Percentiles rank a stretch among this genome's conserved stretches.
These are phyloP conservation scores for Rhynchospora tenuis DNA, from an alignment of 176 grass and related monocot genomes.

Conservation along the genomic window DNA sequence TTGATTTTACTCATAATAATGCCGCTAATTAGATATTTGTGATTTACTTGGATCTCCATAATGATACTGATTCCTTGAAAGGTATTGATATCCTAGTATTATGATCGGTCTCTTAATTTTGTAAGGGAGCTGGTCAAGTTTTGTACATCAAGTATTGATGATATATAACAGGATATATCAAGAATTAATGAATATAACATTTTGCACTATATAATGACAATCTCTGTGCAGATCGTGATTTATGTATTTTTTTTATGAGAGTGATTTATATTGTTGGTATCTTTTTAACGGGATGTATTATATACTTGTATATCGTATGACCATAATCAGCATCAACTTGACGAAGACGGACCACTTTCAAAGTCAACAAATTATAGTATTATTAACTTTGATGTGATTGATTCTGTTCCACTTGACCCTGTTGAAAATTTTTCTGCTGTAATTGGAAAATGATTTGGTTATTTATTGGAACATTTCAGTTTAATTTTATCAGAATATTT, in stretches of 20 bases:
- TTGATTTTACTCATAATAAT: constrained; percentile 74
- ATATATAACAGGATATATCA: constrained; percentile 19
- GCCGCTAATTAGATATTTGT: neutral
- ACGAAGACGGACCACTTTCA: too few relatives aligned
- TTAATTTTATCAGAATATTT: neutral
- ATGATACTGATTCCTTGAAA: neutral
- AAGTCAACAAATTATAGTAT: neutral
- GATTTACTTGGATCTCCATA: neutral
- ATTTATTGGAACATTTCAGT: neutral
- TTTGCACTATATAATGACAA: neutral
- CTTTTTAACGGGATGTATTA: neutral
- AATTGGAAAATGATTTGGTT: neutral
- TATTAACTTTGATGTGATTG: neutral
- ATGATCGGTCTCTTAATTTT: constrained; percentile 21
- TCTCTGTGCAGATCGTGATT: neutral
- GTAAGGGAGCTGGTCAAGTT: constrained; percentile 6
- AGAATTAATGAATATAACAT: neutral
- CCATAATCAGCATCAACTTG: too few relatives aligned
- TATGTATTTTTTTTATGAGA: too few relatives aligned
- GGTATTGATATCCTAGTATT: constrained; percentile 23
- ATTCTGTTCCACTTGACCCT: too few relatives aligned
- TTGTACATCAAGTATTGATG: constrained; percentile 22
- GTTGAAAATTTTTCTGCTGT: too few relatives aligned
- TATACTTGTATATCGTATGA: too few relatives aligned
- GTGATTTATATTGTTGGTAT: neutral